Conservation (phyloP, 495 filamentous ascomycete species). For the Aspergillus steynii region DNA sequence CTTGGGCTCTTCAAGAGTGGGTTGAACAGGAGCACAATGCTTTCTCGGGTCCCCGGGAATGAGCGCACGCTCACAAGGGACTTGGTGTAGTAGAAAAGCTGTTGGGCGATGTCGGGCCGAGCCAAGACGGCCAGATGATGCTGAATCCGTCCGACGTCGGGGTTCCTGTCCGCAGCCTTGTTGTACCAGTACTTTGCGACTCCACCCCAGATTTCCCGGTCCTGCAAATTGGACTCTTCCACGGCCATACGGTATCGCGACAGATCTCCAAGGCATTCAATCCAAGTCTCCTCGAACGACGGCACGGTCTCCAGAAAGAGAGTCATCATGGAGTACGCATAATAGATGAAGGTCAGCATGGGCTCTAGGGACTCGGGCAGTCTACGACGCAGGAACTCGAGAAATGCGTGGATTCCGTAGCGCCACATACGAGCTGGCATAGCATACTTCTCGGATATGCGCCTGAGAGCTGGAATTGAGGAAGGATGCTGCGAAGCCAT, state of each 20-base stretch:
- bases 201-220: constrained; percentile 76
- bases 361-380: constrained; percentile 72
- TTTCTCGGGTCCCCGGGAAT: constrained; percentile 64
- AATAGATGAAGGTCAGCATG: constrained; percentile 79
- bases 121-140: constrained; percentile 85
- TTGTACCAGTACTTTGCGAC: constrained; percentile 81
- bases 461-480: constrained; percentile 56
- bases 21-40: constrained; percentile 69
- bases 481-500: constrained; percentile 74
- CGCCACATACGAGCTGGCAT: constrained; percentile 89
- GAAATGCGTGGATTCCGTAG: constrained; percentile 75
- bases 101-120: constrained; percentile 69
- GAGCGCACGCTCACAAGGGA: constrained; percentile 49
- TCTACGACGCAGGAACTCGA: constrained; percentile 69
- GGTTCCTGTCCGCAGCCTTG: constrained; percentile 70
- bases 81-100: constrained; percentile 72
- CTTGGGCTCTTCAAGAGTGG: constrained; percentile 53
- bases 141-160: constrained; percentile 72
- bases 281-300: constrained; percentile 81
- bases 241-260: constrained; percentile 76
- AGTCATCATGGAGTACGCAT: constrained; percentile 81
- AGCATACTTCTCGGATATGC: constrained; percentile 66
- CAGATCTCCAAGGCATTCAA: constrained; percentile 84
- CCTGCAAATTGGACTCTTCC: constrained; percentile 68
- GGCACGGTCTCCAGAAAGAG: constrained; percentile 75